Percentiles rank a stretch among this genome's conserved stretches.
These are phyloP conservation scores for Pinus albicaulis DNA, from an alignment of 75 land plant species.

Conservation along the genomic window DNA sequence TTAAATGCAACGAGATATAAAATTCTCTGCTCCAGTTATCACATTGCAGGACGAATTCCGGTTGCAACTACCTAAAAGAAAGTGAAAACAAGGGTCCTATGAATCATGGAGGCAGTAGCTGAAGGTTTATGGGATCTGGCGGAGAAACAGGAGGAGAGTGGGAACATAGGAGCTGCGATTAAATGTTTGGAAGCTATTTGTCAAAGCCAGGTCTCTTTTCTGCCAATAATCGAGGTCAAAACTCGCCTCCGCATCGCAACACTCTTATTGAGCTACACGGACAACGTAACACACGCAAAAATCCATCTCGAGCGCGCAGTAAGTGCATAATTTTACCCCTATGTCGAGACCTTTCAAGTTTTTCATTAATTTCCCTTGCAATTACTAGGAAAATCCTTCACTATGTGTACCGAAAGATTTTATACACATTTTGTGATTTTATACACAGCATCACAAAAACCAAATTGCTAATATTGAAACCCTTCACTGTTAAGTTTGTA, in stretches of 20 bases:
- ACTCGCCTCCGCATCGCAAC: constrained; percentile 84
- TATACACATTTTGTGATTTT: too few species aligned
- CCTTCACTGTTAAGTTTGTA: too few species aligned
- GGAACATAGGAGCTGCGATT: constrained; percentile 61
- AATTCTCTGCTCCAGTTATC: too few species aligned
- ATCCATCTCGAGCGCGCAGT: constrained; percentile 91
- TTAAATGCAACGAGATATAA: too few species aligned
- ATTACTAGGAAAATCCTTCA: too few species aligned
- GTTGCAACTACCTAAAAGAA: neutral
- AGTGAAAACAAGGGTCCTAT: neutral
- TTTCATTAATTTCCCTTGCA: too few species aligned
- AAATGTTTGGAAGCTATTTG: constrained; percentile 93
- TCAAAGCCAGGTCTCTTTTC: constrained; percentile 70
- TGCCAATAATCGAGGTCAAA: constrained; percentile 84
- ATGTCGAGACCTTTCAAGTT: neutral
- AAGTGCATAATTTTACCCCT: neutral
- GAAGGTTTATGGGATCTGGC: constrained; percentile 94
- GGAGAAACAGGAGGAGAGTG: constrained; percentile 55
- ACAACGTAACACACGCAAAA: constrained; percentile 89
- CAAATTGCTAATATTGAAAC: too few species aligned
- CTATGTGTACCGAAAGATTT: too few species aligned
- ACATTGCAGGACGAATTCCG: too few species aligned
- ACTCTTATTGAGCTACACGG: constrained; percentile 62
- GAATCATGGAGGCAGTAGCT: constrained; percentile 75
- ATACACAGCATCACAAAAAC: too few species aligned